Evolutionary conservation across 148 eudicot genomes (phyloP).

Genomic region (Pouteria glomerata): DNA sequence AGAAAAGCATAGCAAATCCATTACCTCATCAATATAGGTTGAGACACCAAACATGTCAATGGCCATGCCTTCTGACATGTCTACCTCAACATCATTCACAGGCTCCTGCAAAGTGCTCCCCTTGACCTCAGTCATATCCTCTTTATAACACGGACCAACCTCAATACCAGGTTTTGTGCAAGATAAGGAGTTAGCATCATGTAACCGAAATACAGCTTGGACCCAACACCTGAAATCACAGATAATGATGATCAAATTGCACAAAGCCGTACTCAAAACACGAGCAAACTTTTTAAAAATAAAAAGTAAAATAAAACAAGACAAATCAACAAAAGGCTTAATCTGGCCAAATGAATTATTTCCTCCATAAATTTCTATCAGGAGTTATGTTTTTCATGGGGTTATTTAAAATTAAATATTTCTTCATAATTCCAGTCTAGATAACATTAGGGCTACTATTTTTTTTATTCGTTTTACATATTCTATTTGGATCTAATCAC

Average conservation of each 20-base stretch:
- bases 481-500: no score
- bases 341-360: no score
- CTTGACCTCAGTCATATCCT: conserved; percentile 18
- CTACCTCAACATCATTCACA: conserved; percentile 42
- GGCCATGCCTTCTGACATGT: conserved; percentile 83
- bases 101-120: conserved; percentile 18
- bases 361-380: no score
- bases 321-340: not conserved
- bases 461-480: no score
- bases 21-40: conserved; percentile 61
- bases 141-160: not conserved
- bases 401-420: no score
- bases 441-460: no score
- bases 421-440: no score
- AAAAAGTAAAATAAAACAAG: not conserved
- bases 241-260: not conserved
- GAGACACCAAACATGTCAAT: conserved; percentile 75
- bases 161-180: conserved; percentile 14
- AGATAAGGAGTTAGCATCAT: conserved; percentile 17
- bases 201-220: conserved; percentile 68
- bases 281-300: not conserved
- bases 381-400: no score
- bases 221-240: conserved; percentile 79
- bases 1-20: not conserved
- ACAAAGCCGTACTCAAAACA: not conserved